phyloP scores from a whole-genome alignment of 148 eudicot species.

The Amaranthus palmeri region DNA sequence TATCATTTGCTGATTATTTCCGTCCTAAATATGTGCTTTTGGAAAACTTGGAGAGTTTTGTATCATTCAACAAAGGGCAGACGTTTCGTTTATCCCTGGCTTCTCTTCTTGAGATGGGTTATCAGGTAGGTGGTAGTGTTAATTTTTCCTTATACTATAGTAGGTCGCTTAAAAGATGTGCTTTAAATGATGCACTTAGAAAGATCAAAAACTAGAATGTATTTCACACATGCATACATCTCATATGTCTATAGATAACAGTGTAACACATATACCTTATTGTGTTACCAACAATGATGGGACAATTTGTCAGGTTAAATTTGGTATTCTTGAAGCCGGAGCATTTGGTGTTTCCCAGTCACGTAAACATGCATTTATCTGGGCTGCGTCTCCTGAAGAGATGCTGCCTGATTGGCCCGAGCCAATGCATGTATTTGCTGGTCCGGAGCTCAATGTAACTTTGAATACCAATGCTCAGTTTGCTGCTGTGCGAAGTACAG shows the following conservation, averaged over 20 bases:
- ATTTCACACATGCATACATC: too few species aligned
- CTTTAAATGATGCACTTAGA: too few species aligned
- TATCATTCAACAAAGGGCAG: constrained; percentile 87
- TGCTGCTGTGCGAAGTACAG: constrained; percentile 86
- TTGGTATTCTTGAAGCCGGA: constrained; percentile 97
- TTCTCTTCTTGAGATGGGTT: constrained; percentile 88
- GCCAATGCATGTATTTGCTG: constrained; percentile 97
- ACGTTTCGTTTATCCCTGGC: constrained; percentile 69
- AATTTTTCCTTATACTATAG: not conserved
- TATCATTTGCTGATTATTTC: constrained; percentile 78
- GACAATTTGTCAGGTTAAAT: constrained; percentile 57
- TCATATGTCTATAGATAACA: too few species aligned
- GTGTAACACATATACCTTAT: not conserved
- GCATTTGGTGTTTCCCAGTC: constrained; percentile 95
- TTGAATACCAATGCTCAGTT: constrained; percentile 45
- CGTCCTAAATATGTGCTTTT: constrained; percentile 71
- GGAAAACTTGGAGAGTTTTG: constrained; percentile 79
- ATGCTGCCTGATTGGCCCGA: constrained; percentile 98
- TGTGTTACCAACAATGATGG: not conserved
- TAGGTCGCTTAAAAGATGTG: too few species aligned
- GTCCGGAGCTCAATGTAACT: constrained; percentile 61
- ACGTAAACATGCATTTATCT: constrained; percentile 90
- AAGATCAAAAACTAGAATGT: too few species aligned
- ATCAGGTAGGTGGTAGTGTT: constrained; percentile 46
- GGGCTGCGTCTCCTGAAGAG: constrained; percentile 97